Percentiles rank a stretch among this genome's conserved stretches.
phyloP scores from a whole-genome alignment of 129 eudicot species.

The Flaveria ramosissima region DNA sequence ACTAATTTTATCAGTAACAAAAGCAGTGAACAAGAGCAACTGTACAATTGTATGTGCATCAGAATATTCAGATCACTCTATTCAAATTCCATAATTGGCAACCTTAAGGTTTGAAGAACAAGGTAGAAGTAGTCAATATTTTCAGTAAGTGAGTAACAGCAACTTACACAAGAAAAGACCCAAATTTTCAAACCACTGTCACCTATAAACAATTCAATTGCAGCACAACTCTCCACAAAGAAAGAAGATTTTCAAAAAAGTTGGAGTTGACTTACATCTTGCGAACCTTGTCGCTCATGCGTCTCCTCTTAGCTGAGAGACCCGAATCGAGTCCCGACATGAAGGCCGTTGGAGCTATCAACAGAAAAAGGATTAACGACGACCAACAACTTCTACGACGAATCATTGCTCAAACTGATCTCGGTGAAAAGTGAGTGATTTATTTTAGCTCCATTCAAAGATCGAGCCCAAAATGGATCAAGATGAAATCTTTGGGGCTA shows the following conservation, averaged over 20 bases:
- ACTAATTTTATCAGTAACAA: neutral
- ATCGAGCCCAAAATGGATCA: neutral
- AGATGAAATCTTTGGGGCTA: constrained; percentile 19
- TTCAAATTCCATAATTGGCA: too few species aligned
- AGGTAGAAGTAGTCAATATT: too few species aligned
- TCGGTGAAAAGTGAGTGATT: too few species aligned
- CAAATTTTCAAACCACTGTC: too few species aligned
- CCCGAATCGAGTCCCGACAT: constrained; percentile 37
- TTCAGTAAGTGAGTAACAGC: too few species aligned
- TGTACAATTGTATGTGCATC: neutral
- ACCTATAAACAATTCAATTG: neutral
- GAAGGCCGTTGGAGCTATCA: constrained; percentile 48
- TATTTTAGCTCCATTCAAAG: constrained; percentile 2
- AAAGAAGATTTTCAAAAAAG: neutral
- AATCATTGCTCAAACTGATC: constrained; percentile 17
- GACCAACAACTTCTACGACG: constrained; percentile 28
- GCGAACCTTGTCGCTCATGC: constrained; percentile 81
- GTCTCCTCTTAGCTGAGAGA: constrained; percentile 55
- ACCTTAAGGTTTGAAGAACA: too few species aligned
- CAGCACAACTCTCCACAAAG: neutral
- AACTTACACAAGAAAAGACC: too few species aligned
- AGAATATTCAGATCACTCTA: neutral
- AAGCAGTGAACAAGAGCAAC: neutral
- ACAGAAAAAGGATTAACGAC: constrained; percentile 38
- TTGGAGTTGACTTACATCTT: constrained; percentile 55